Evolutionary conservation across 1,284 basidiomycete genomes (phyloP).

Genomic region (Rugosomyces carneus): DNA sequence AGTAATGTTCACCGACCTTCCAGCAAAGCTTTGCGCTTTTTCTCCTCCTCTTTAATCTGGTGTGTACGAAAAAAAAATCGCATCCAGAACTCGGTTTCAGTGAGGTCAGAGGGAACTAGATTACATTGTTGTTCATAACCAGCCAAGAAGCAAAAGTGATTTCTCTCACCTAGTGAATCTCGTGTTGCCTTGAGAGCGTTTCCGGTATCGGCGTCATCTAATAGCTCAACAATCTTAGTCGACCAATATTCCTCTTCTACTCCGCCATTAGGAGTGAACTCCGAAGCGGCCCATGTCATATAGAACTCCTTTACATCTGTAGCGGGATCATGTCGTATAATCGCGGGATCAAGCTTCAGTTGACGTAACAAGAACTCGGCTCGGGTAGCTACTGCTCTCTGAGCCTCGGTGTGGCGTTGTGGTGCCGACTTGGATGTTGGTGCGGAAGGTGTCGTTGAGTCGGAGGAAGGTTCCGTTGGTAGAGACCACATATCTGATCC

Average conservation of each 20-base stretch:
- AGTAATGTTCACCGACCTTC: conserved; percentile 48
- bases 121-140: conserved; percentile 1
- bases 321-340: conserved; percentile 74
- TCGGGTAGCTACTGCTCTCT: conserved; percentile 59
- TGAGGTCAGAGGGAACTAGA: conserved; percentile 55
- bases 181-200: conserved; percentile 52
- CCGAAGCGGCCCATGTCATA: conserved; percentile 49
- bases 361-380: conserved; percentile 75
- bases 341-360: conserved; percentile 69
- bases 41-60: conserved; percentile 82
- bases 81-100: conserved; percentile 77
- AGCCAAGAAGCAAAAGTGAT: conserved; percentile 8
- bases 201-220: conserved; percentile 50
- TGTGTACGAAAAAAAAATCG: conserved; percentile 88
- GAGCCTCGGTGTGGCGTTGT: conserved; percentile 29
- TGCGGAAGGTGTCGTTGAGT: conserved; percentile 14
- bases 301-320: conserved; percentile 59
- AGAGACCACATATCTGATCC: conserved; percentile 79
- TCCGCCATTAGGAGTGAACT: conserved; percentile 50
- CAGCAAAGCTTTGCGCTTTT: conserved; percentile 74
- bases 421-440: conserved; percentile 1
- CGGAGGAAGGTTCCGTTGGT: conserved; percentile 32
- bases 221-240: conserved; percentile 40
- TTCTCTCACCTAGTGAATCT: conserved; percentile 53
- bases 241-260: conserved; percentile 52